phyloP scores from a whole-genome alignment of 345 rosid genomes.

The Salix caprea region DNA sequence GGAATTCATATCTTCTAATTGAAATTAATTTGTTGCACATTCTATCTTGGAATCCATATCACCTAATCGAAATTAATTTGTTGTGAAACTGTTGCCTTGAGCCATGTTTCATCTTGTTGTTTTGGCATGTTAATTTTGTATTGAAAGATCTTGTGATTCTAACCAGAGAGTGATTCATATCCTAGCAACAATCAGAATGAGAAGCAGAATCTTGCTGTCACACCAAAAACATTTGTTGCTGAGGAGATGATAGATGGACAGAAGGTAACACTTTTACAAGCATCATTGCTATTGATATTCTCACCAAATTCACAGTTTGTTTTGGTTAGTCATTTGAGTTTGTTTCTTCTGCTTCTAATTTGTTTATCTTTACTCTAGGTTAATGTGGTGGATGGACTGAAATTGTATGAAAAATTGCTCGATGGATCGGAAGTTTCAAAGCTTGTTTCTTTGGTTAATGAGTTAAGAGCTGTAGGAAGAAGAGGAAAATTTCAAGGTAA shows the following conservation, averaged over 20 bases:
- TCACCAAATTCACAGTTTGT: not conserved
- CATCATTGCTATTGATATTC: conserved; percentile 1
- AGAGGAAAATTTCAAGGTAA: conserved; percentile 81
- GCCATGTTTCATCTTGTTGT: not conserved
- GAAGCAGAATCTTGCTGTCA: conserved; percentile 36
- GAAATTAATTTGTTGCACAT: too few relatives aligned
- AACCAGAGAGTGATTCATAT: conserved; percentile 43
- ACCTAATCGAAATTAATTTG: not conserved
- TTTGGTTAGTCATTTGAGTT: not conserved
- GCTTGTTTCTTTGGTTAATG: conserved; percentile 66
- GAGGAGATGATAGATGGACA: conserved; percentile 67
- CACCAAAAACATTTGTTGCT: conserved; percentile 56
- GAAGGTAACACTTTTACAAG: conserved; percentile 41
- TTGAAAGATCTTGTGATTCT: conserved; percentile 7
- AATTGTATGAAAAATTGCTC: conserved; percentile 57
- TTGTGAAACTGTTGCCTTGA: not conserved
- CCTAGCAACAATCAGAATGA: conserved; percentile 35
- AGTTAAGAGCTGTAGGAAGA: conserved; percentile 67
- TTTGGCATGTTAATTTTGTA: not conserved
- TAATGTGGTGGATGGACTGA: conserved; percentile 88
- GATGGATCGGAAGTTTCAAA: conserved; percentile 56
- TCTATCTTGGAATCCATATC: not conserved
- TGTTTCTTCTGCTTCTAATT: conserved; percentile 8
- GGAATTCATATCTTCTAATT: too few relatives aligned
- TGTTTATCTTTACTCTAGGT: conserved; percentile 42